phyloP scores from a whole-genome alignment of 257 asterid species.

The Solanum boliviense region DNA sequence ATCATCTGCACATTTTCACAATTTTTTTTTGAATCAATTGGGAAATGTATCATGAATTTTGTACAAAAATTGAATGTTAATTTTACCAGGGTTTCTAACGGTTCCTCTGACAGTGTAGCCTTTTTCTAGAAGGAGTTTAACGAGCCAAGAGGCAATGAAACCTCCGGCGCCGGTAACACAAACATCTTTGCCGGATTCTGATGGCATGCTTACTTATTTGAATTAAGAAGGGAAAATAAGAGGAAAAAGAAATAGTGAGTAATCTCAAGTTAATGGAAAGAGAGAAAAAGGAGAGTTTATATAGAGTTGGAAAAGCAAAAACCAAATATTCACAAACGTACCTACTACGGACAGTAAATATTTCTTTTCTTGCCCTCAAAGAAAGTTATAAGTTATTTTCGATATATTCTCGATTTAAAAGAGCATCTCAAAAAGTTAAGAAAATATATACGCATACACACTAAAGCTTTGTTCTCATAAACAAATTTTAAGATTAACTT shows the following conservation, averaged over 20 bases:
- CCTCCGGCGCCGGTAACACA: slow-evolving; percentile 99
- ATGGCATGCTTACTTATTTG: slow-evolving; percentile 35
- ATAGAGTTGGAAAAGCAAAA: background rate
- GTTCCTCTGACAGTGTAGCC: slow-evolving; percentile 92
- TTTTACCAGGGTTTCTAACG: slow-evolving; percentile 77
- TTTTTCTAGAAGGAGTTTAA: slow-evolving; percentile 70
- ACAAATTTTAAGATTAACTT: too few relatives aligned
- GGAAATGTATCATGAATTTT: background rate
- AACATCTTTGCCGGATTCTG: slow-evolving; percentile 50
- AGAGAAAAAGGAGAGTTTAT: background rate
- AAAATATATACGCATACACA: too few relatives aligned
- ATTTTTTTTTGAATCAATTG: background rate
- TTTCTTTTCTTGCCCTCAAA: background rate
- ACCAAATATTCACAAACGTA: background rate
- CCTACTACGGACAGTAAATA: background rate
- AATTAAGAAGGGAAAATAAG: background rate
- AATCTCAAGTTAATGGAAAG: background rate
- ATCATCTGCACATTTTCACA: slow-evolving; percentile 33
- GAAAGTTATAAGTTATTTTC: too few relatives aligned
- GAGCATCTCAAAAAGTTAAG: too few relatives aligned
- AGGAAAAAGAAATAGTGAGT: background rate
- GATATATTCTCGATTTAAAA: too few relatives aligned
- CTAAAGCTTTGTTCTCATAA: too few relatives aligned
- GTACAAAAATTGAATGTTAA: background rate
- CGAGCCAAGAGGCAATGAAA: slow-evolving; percentile 95